A percentile compares a stretch with the other conserved stretches of the same genome.
These are phyloP conservation scores for Hordeum vulgare DNA, from an alignment of 176 grass and related monocot genomes.

Conservation along the genomic window DNA sequence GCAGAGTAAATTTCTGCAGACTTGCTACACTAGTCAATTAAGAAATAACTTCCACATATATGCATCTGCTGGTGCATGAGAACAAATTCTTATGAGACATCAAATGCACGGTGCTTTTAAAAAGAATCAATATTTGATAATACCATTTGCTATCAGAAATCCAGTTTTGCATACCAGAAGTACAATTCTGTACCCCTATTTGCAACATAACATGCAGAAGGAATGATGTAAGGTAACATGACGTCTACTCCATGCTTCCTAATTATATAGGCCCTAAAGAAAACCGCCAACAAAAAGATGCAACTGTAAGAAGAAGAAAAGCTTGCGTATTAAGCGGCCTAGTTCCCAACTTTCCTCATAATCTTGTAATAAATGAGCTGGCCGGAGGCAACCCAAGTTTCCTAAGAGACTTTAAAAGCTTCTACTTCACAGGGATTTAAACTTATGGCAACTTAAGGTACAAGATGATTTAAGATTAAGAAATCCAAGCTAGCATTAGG, in stretches of 20 bases:
- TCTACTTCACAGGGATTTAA: neutral
- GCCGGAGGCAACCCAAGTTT: neutral
- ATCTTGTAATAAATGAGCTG: neutral
- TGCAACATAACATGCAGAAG: neutral
- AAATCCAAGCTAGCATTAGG: neutral
- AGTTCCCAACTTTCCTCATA: neutral
- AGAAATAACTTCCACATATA: neutral
- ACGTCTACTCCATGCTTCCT: neutral
- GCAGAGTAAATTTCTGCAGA: constrained; percentile 4
- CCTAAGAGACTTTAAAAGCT: neutral
- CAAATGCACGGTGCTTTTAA: neutral
- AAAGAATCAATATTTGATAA: neutral
- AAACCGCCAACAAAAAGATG: neutral
- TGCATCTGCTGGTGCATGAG: neutral
- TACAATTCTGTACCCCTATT: neutral
- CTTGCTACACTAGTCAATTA: neutral
- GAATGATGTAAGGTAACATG: constrained; percentile 5
- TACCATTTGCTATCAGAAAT: neutral
- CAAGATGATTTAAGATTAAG: neutral
- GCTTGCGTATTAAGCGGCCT: neutral
- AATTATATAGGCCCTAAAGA: constrained; percentile 1
- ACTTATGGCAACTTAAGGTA: neutral
- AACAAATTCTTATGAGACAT: neutral
- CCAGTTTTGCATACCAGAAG: neutral
- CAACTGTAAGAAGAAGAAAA: neutral